Base-by-base conservation (phyloP, 108 stramenopile species). In the Discostella stelligeroides region DNA sequence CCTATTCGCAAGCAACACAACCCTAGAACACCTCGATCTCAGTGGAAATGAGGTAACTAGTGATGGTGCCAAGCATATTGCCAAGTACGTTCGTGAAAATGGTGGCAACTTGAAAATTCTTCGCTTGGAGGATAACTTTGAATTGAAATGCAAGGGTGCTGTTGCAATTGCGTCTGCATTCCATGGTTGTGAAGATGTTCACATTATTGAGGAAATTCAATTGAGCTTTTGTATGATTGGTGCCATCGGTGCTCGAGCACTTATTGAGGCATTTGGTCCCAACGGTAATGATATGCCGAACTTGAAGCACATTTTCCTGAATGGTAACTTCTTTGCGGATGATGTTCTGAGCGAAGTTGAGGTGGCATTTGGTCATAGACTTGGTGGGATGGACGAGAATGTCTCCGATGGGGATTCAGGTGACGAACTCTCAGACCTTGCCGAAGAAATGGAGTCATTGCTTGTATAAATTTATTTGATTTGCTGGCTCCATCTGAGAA, bases 71-170 rank as follows among this genome's bases (percentile, higher is more conserved):
- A 77, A 74, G 62, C 78, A 79, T 34, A 59, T 83, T 69, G 78
- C 77, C 11, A 73, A 79, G 53, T 79, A 63, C 25, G 63, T 80
- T 41, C 79, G 71, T 7, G 79, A 73, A 56, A 57, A 70, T 50
- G 67, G 67, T 50, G 68, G 63, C 49, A 72, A 65, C 29, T 37
- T 80, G 53, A 81, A 68, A 54, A 54, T 66, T 17, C 55, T 87
- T 38, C 70, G 60, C 28, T 37, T 82, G 27, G 73, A 79, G 13
- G 86, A 87, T 50, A 87, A 87, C 66, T n/a, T n/a, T n/a, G 79
- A 80, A 63, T 37, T 83, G 23, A 79, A 73, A 15, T 66, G 67
- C 15, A 72, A 54, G 48, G 82, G 82, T 15, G 73, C 57, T 5
- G 68, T 37, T 60, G 28, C 17, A 12, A 79, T 83, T 66, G 70